Evolutionary conservation across 2,329 filamentous ascomycete genomes (phyloP).

Genomic region (Nigrograna mackinnonii): DNA sequence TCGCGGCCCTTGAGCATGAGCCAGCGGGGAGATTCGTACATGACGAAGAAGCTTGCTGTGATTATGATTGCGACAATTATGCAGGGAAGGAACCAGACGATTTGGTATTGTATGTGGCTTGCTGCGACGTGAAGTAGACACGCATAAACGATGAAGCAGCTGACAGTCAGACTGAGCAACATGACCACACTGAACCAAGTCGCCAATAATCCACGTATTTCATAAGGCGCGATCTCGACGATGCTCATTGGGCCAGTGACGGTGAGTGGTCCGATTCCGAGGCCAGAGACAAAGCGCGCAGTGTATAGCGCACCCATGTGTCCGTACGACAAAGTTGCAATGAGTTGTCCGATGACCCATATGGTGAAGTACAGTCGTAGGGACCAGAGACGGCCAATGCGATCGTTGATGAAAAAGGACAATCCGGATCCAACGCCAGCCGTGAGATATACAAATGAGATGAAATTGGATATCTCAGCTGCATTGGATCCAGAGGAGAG

Average conservation of each 20-base stretch:
- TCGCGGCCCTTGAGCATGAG: constrained; percentile 27
- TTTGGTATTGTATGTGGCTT: constrained; percentile 36
- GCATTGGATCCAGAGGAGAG: constrained; percentile 33
- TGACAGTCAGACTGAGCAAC: constrained; percentile 33
- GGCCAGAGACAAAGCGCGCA: constrained; percentile 41
- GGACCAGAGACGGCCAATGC: constrained; percentile 46
- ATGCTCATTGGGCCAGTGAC: constrained; percentile 44
- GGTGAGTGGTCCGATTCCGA: constrained; percentile 45
- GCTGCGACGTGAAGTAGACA: constrained; percentile 31
- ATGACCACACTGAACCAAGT: constrained; percentile 45
- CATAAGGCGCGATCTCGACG: constrained; percentile 45
- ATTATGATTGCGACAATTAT: constrained; percentile 33
- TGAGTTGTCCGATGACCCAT: constrained; percentile 40
- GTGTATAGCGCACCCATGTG: constrained; percentile 36
- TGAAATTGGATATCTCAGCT: constrained; percentile 35
- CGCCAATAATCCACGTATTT: constrained; percentile 44
- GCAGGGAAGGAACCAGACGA: constrained; percentile 32
- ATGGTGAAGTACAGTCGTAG: constrained; percentile 42
- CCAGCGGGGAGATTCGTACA: constrained; percentile 41
- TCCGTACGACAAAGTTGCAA: constrained; percentile 28
- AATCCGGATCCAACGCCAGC: constrained; percentile 30
- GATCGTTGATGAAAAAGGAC: constrained; percentile 46
- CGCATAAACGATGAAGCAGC: constrained; percentile 42
- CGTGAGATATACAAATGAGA: constrained; percentile 45
- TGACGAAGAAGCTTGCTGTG: constrained; percentile 30